phyloP scores from a whole-genome alignment of 192 early-diverging fungal species.

The Mortierella hygrophila region DNA sequence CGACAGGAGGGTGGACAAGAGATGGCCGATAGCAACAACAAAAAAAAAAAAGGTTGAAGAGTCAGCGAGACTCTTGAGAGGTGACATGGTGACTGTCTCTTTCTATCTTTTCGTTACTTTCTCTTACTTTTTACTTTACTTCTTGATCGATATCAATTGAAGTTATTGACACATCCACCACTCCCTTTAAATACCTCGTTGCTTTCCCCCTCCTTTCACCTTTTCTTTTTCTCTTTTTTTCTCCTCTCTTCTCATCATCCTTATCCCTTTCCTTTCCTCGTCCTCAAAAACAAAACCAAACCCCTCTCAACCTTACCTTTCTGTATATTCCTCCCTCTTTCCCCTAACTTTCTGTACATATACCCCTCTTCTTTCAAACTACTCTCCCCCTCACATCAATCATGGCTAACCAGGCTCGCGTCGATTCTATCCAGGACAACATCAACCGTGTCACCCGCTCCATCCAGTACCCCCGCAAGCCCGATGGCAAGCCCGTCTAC shows the following conservation, averaged over 20 bases:
- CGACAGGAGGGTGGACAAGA: not conserved
- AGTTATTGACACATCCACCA: not conserved
- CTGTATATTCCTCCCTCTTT: not conserved
- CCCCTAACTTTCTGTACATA: conserved; percentile 23
- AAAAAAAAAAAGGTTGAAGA: conserved; percentile 28
- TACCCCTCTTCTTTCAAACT: conserved; percentile 9
- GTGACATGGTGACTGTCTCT: not conserved
- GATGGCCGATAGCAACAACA: conserved; percentile 4
- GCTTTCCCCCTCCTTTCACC: not conserved
- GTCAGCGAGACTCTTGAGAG: not conserved
- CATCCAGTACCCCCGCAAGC: conserved; percentile 80
- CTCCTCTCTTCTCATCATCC: not conserved
- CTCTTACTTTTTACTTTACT: conserved; percentile 13
- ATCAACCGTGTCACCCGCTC: conserved; percentile 77
- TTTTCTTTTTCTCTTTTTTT: not conserved
- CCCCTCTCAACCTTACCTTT: not conserved
- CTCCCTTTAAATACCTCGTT: not conserved
- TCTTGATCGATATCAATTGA: not conserved
- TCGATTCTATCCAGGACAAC: conserved; percentile 62
- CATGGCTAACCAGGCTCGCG: conserved; percentile 61
- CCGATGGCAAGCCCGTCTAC: conserved; percentile 79
- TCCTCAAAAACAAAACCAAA: not conserved
- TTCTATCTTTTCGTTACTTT: conserved; percentile 8
- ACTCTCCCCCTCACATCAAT: conserved; percentile 14
- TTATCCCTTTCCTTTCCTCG: conserved; percentile 4